Evolutionary conservation across 2,329 filamentous ascomycete species (phyloP), one percentile per base, ranked within the genome.

Genomic region (Colletotrichum sp.): DNA sequence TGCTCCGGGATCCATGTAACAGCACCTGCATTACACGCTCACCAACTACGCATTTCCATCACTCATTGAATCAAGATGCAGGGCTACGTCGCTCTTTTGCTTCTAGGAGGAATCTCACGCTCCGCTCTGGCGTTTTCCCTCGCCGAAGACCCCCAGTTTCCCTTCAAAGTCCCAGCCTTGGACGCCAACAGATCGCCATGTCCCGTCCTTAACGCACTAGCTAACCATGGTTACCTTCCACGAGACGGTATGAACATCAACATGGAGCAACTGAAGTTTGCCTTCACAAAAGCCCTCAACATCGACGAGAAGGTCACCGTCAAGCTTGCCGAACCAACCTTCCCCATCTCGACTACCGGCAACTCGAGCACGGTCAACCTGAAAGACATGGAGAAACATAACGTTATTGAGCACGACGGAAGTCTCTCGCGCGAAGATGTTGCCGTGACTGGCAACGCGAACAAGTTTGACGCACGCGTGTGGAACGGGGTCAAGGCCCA

Each of bases 161-260:
- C 66, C 5, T 68, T 22, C 15, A 44, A 57, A 24, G 48, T n/a
- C 28, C 52, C 66, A 13, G 34, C 32, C 18, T 8, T 30, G 30
- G 48, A 12, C 9, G 68, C 68, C 22, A 76, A 75, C 59, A 65
- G 75, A 30, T 75, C 66, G 3, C 82, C 86, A 55, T 88, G 86
- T 57, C 86, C 86, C 5, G 85, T 85, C 80, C 80, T 88, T 72
- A 88, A 88, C 72, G 84, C 86, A 1, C 80, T 88, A 26, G 84
- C 86, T 7, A 88, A 88, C 76, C 84, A 88, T 68, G 84, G 84
- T 1, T 87, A 85, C 74, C 82, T 88, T 13, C 84, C 84, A 0
- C 86, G 83, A 52, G 80, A 87, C 62, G 86, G 86, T 30, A 80
- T 77, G 48, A 83, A 85, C 67, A 80, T 87, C 68, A 85, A 81